Conservation (phyloP, 495 filamentous ascomycete genomes). For the Oleoguttula mirabilis region DNA sequence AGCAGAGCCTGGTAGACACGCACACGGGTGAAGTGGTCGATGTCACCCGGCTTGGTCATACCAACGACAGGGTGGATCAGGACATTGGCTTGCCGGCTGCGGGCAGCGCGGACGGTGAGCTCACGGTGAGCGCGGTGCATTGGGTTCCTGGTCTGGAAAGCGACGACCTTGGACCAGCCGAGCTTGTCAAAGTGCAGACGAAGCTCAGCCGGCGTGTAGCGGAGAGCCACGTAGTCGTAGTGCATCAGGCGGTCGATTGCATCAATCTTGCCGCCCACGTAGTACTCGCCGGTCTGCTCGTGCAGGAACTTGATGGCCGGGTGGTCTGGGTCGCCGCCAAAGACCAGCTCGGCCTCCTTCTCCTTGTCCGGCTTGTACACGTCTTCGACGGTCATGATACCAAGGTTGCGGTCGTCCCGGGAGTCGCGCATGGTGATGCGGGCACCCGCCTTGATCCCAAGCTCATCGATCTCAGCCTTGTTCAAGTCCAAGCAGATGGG, state of each 20-base stretch:
- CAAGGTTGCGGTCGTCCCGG: conserved; percentile 88
- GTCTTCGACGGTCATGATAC: conserved; percentile 91
- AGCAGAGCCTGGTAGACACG: conserved; percentile 96
- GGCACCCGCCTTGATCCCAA: conserved; percentile 62
- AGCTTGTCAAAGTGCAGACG: conserved; percentile 97
- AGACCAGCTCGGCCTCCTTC: conserved; percentile 84
- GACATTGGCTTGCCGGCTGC: conserved; percentile 89
- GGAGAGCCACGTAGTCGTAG: conserved; percentile 94
- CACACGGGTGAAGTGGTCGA: conserved; percentile 98
- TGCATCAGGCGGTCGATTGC: conserved; percentile 90
- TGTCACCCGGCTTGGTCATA: conserved; percentile 96
- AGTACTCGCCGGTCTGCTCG: conserved; percentile 68
- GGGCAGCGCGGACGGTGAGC: conserved; percentile 90
- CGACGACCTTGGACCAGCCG: conserved; percentile 90
- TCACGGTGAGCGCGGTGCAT: conserved; percentile 99
- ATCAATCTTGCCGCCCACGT: conserved; percentile 89
- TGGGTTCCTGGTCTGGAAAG: conserved; percentile 97
- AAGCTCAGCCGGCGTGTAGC: conserved; percentile 92
- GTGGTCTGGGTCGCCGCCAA: conserved; percentile 87
- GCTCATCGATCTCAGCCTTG: conserved; percentile 56
- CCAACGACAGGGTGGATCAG: conserved; percentile 98
- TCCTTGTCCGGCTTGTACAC: conserved; percentile 92
- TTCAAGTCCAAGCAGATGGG: conserved; percentile 87
- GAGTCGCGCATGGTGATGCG: conserved; percentile 85
- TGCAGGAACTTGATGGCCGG: conserved; percentile 84